Conservation (phyloP, 1,284 basidiomycete genomes). For the Volvariella volvacea region DNA sequence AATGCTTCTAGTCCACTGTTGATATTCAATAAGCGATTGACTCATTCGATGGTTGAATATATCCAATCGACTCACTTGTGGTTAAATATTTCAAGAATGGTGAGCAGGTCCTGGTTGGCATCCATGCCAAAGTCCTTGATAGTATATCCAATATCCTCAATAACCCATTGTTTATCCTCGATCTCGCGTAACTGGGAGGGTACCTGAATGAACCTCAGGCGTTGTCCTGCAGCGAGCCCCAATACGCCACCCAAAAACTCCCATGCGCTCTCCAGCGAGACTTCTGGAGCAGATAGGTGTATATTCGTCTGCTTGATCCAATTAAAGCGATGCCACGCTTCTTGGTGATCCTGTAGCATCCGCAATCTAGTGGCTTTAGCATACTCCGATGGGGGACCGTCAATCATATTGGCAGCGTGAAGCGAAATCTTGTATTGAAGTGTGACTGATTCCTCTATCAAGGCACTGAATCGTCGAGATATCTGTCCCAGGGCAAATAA, state of each 20-base stretch:
- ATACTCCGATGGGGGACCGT: conserved; percentile 27
- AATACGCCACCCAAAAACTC: conserved; percentile 49
- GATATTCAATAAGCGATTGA: background rate
- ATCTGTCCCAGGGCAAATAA: conserved; percentile 24
- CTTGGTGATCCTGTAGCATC: conserved; percentile 30
- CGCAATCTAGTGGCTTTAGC: conserved; percentile 29
- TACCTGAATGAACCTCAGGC: conserved; percentile 34
- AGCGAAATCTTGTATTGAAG: conserved; percentile 44
- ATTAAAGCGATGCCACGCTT: conserved; percentile 34
- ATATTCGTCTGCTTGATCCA: conserved; percentile 25
- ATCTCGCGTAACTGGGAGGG: conserved; percentile 37
- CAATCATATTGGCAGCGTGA: conserved; percentile 32
- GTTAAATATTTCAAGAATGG: conserved; percentile 26
- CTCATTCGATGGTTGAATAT: background rate
- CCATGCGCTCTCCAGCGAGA: conserved; percentile 26
- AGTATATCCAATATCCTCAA: conserved; percentile 26
- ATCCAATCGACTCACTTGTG: conserved; percentile 14
- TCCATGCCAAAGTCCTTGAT: conserved; percentile 52
- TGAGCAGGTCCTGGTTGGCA: conserved; percentile 45
- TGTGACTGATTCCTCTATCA: conserved; percentile 24
- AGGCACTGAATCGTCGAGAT: conserved; percentile 25
- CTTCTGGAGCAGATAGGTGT: conserved; percentile 18
- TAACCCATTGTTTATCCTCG: conserved; percentile 32
- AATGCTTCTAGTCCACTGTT: background rate
- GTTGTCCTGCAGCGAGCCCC: conserved; percentile 17